Evolutionary conservation across 2,329 filamentous ascomycete genomes (phyloP).

Genomic region (Trichophyton rubrum): DNA sequence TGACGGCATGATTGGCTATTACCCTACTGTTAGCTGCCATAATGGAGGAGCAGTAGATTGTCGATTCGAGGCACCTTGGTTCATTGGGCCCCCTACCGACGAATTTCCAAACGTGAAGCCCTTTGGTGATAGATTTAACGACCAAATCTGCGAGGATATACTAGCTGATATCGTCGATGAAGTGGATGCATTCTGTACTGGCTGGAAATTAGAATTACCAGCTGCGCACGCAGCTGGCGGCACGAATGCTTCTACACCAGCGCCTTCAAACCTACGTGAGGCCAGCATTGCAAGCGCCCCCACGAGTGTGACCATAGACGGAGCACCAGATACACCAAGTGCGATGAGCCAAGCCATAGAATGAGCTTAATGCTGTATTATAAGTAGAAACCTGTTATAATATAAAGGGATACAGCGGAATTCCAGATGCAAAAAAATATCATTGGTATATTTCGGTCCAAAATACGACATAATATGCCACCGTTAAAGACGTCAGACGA

Average conservation of each 20-base stretch:
- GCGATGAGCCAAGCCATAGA: background rate
- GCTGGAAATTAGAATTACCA: background rate
- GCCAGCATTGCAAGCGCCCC: background rate
- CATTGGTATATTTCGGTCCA: background rate
- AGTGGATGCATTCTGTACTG: constrained; percentile 58
- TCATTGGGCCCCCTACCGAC: constrained; percentile 55
- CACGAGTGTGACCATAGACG: background rate
- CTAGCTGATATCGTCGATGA: constrained; percentile 91
- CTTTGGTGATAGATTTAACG: constrained; percentile 67
- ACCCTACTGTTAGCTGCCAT: constrained; percentile 85
- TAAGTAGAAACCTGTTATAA: background rate
- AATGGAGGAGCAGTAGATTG: constrained; percentile 80
- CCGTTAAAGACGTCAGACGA: background rate
- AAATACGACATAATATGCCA: background rate
- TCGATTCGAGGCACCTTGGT: constrained; percentile 90
- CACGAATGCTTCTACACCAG: constrained; percentile 5
- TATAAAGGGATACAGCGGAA: background rate
- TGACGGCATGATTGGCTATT: constrained; percentile 91
- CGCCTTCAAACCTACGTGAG: background rate
- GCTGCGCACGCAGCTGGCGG: background rate
- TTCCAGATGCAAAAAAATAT: background rate
- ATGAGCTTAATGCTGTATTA: background rate
- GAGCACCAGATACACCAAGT: background rate
- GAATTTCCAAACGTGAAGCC: constrained; percentile 20
- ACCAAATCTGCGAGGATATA: constrained; percentile 90